Evolutionary conservation across 2,329 filamentous ascomycete genomes (phyloP).

Genomic region (Diplodia scrobiculata): DNA sequence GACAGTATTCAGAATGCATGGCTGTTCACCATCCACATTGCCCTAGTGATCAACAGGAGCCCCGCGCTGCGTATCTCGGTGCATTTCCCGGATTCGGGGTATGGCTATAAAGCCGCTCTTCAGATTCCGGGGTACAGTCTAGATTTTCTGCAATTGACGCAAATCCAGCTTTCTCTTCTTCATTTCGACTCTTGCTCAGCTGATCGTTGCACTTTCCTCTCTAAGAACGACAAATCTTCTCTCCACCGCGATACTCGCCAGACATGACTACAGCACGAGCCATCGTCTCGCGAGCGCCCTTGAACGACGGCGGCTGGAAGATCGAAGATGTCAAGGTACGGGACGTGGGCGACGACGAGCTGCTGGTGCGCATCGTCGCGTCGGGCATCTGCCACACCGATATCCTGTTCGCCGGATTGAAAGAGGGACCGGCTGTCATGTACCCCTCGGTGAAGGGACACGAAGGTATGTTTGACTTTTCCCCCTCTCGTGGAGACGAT

Average conservation of each 20-base stretch:
- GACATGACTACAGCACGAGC: constrained; percentile 35
- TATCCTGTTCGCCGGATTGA: constrained; percentile 50
- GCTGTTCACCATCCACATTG: too few species aligned
- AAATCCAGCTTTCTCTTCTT: not conserved
- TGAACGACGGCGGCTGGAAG: constrained; percentile 45
- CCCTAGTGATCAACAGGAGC: too few species aligned
- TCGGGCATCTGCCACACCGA: constrained; percentile 61
- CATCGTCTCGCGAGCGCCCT: constrained; percentile 46
- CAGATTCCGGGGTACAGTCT: not conserved
- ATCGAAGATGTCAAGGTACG: constrained; percentile 45
- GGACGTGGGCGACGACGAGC: constrained; percentile 50
- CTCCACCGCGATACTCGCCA: not conserved
- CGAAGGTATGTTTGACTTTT: constrained; percentile 47
- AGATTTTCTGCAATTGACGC: not conserved
- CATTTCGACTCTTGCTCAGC: not conserved
- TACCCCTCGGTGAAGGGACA: constrained; percentile 57
- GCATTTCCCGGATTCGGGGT: not conserved
- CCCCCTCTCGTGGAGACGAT: not conserved
- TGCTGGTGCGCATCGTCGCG: constrained; percentile 58
- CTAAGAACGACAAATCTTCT: not conserved
- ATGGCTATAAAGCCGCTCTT: not conserved
- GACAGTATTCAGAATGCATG: too few species aligned
- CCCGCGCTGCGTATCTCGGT: not conserved
- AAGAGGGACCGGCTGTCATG: constrained; percentile 39
- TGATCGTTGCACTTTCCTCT: not conserved